These are phyloP conservation scores for Graphilbum fragrans DNA, from an alignment of 2,329 filamentous ascomycete genomes.

Conservation along the genomic window DNA sequence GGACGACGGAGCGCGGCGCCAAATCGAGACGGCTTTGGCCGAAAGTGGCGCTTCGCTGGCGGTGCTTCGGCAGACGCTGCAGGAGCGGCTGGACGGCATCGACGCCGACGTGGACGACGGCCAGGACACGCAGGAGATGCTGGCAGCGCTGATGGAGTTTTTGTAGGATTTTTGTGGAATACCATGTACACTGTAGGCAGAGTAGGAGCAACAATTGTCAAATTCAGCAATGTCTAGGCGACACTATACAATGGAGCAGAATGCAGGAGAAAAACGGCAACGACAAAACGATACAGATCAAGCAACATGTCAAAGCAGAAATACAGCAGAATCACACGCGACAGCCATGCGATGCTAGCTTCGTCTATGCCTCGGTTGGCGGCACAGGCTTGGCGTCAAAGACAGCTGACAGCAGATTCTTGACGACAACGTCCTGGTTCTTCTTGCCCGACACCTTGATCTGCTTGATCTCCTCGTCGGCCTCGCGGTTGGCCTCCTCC, in stretches of 20 bases:
- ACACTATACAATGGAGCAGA: no score
- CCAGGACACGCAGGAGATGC: slow-evolving; percentile 45
- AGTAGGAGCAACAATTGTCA: neutral
- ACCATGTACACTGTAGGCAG: no score
- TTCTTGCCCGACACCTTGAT: slow-evolving; percentile 74
- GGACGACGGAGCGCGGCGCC: slow-evolving; percentile 60
- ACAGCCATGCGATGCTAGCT: neutral
- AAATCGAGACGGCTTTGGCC: slow-evolving; percentile 50
- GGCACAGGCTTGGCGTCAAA: slow-evolving; percentile 66
- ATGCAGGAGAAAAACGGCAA: neutral
- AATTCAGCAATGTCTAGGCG: neutral
- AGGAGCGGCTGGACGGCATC: slow-evolving; percentile 41
- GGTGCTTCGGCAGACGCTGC: slow-evolving; percentile 54
- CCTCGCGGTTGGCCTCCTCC: slow-evolving; percentile 67
- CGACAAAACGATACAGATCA: neutral
- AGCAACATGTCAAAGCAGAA: neutral
- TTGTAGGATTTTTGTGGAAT: no score
- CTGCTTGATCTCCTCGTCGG: slow-evolving; percentile 67
- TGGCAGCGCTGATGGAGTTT: slow-evolving; percentile 38
- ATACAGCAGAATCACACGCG: neutral
- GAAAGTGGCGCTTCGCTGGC: slow-evolving; percentile 55
- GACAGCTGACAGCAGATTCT: slow-evolving; percentile 75
- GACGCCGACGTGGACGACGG: slow-evolving; percentile 39
- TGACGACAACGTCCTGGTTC: slow-evolving; percentile 66
- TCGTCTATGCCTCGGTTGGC: slow-evolving; percentile 16